phyloP scores from a whole-genome alignment of 2,329 filamentous ascomycete species.

The Corynespora cassiicola region DNA sequence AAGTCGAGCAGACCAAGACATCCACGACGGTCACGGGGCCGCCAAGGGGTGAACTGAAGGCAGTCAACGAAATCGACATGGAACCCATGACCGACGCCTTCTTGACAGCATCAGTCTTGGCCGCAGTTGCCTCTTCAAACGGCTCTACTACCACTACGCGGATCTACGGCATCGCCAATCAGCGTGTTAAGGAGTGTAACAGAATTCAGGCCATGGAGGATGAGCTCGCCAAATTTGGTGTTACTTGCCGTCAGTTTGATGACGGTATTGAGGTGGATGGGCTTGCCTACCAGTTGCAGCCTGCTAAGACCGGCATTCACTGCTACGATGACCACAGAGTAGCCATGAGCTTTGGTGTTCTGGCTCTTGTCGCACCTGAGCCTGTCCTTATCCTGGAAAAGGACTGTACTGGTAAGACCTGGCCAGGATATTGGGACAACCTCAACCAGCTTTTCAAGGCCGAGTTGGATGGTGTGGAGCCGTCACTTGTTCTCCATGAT shows the following conservation, averaged over 20 bases:
- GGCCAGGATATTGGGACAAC: constrained; percentile 98
- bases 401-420: constrained; percentile 95
- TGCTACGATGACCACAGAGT: constrained; percentile 98
- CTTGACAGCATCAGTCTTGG: constrained; percentile 90
- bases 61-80: constrained; percentile 89
- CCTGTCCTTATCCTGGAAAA: constrained; percentile 84
- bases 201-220: constrained; percentile 95
- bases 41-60: constrained; percentile 72
- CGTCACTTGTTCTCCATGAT: constrained; percentile 43
- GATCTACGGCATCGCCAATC: constrained; percentile 95
- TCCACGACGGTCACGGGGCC: constrained; percentile 96
- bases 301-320: constrained; percentile 70
- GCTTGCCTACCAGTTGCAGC: constrained; percentile 57
- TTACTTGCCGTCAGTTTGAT: constrained; percentile 83
- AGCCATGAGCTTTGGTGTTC: constrained; percentile 96
- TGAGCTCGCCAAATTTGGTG: constrained; percentile 91
- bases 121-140: constrained; percentile 82
- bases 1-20: constrained; percentile 79
- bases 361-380: constrained; percentile 74
- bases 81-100: constrained; percentile 99
- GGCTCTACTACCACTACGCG: constrained; percentile 69
- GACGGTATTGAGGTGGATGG: constrained; percentile 86
- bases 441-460: constrained; percentile 80
- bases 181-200: constrained; percentile 98
- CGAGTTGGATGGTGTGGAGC: constrained; percentile 76